Evolutionary conservation across 352 stramenopile species (phyloP).

Genomic region (Globisporangium carolinianum): DNA sequence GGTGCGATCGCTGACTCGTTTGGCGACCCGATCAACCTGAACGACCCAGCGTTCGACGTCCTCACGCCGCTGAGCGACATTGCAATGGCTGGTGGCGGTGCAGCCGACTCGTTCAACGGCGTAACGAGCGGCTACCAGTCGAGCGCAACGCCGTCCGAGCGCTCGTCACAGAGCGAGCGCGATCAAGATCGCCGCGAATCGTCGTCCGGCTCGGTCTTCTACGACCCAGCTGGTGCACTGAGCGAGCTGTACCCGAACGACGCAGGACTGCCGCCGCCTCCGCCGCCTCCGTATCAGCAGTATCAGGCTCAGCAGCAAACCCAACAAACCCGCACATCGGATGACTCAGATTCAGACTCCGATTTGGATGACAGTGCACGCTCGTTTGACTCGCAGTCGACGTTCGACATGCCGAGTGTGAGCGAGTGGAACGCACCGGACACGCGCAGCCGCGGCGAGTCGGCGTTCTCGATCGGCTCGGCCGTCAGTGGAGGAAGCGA

Average conservation of each 20-base stretch:
- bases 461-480: slow-evolving; percentile 9
- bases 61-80: slow-evolving; percentile 65
- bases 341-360: no score
- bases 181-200: no score
- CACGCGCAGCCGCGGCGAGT: slow-evolving; percentile 11
- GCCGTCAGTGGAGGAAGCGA: no score
- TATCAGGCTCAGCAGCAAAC: no score
- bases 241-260: slow-evolving; percentile 19
- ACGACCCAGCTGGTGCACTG: slow-evolving; percentile 20
- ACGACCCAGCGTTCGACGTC: slow-evolving; percentile 47
- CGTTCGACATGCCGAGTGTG: slow-evolving; percentile 28
- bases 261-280: slow-evolving; percentile 10
- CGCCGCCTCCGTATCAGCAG: no score
- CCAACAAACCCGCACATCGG: no score
- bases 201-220: slow-evolving; percentile 23
- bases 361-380: slow-evolving; percentile 22
- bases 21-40: slow-evolving; percentile 24
- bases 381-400: slow-evolving; percentile 17
- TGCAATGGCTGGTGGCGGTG: slow-evolving; percentile 13
- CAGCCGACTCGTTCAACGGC: slow-evolving; percentile 6
- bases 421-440: slow-evolving; percentile 21
- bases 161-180: neutral
- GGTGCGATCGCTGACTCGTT: neutral
- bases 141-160: slow-evolving; percentile 5
- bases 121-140: slow-evolving; percentile 13